Base-by-base conservation (phyloP, 441 rosid genomes). In the Bocquillonia castaneifolia region DNA sequence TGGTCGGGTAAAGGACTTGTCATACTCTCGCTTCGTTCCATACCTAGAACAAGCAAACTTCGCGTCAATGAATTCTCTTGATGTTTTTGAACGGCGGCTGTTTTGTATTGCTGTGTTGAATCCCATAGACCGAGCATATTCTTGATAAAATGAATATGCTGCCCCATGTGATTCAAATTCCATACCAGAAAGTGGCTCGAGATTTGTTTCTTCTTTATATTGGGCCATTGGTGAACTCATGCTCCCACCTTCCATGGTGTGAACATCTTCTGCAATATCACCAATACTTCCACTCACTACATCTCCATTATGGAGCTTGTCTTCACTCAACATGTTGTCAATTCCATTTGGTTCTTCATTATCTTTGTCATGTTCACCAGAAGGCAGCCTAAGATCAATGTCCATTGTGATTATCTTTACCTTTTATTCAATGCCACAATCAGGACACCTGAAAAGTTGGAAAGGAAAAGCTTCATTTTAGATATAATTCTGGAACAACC, bases 41-140 rank as follows among this genome's bases (percentile, higher is more conserved):
- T 88, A 91, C 83, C 97, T 83, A 72, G 97, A 91, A 78, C 97
- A 91, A 54, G 95, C 95, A 64, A 91, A 88, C 65, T 91, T 91
- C 1, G 95, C 97, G 76, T 91, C 97, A 63, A 91, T 91, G 72
- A 91, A 91, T 76, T 91, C 93, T 60, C 90, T 75, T 0, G 97
- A 84, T 40, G 91, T 91, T 74, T 91, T 91, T 5, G 97, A 91
- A 37, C 97, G 78, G 23, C 97, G 91, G 51, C 97, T 91, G 76
- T 88, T 88, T 74, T 91, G 93, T 77, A 91, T 91, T 0, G 97
- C 93, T 50, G 95, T 91, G 76, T 83, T 88, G 73, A 91, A 91
- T 40, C 95, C 97, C 76, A 80, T 75, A 13, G 92, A 85, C 29
- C 93, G 87, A 67, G 97, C 86, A 67, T 91, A 91, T 75, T 87